Conservation (phyloP, 2,329 filamentous ascomycete species). For the Aspergillus puulaauensis region DNA sequence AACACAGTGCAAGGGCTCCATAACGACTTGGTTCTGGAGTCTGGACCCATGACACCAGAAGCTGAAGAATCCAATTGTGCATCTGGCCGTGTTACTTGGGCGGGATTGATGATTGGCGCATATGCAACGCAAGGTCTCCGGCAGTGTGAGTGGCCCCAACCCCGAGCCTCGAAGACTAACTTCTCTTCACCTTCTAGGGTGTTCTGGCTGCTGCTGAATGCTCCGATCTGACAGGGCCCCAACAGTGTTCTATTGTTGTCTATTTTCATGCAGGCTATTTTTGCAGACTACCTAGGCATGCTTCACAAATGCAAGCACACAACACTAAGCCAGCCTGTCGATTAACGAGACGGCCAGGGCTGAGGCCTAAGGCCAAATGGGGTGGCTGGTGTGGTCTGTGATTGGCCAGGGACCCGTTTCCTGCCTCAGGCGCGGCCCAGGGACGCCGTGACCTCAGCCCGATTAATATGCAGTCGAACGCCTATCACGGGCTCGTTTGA, state of each 20-base stretch:
- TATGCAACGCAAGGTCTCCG: background rate
- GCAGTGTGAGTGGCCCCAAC: background rate
- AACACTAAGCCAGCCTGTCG: background rate
- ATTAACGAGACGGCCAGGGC: background rate
- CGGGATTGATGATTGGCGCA: slow-evolving; percentile 1
- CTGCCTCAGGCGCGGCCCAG: slow-evolving; percentile 13
- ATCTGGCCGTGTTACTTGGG: background rate
- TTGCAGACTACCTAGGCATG: background rate
- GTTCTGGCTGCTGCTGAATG: background rate
- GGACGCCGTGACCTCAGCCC: slow-evolving; percentile 10
- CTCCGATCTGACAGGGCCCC: background rate
- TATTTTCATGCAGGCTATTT: background rate
- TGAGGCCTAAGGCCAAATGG: slow-evolving; percentile 6
- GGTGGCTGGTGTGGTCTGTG: slow-evolving; percentile 17
- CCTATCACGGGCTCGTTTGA: slow-evolving; percentile 5
- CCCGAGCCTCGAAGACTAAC: background rate
- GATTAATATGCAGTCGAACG: slow-evolving; percentile 5
- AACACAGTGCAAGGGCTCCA: background rate
- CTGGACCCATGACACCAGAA: background rate
- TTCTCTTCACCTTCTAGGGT: too few species aligned
- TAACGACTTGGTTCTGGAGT: background rate
- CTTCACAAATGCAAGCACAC: background rate
- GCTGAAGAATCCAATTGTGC: background rate
- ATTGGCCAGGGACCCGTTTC: slow-evolving; percentile 6
- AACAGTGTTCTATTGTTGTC: background rate